A percentile compares a stretch with the other conserved stretches of the same genome.
These are phyloP conservation scores for Trametes sp. DNA, from an alignment of 1,284 basidiomycete genomes.

Conservation along the genomic window DNA sequence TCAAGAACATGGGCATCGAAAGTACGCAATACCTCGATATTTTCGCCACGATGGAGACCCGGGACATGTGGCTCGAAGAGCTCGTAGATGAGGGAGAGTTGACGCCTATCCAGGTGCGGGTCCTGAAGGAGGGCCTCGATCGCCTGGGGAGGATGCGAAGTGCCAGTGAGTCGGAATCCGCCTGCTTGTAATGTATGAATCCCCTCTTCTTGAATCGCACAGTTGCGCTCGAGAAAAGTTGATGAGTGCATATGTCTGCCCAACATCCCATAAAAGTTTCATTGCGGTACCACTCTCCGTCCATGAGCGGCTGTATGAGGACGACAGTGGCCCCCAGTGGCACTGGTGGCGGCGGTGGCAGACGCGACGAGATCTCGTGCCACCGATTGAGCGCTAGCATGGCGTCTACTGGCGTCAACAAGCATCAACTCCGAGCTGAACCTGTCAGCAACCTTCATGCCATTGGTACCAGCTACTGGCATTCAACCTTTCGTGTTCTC, in stretches of 20 bases:
- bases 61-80: neutral
- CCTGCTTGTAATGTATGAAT: no score
- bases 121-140: slow-evolving; percentile 3
- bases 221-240: no score
- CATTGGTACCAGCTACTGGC: no score
- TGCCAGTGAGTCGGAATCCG: no score
- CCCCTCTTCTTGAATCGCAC: no score
- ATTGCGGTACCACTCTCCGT: no score
- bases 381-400: neutral
- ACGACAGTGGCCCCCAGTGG: no score
- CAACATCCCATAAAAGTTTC: no score
- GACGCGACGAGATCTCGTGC: neutral
- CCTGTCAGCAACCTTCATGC: no score
- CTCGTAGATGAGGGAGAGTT: neutral
- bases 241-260: no score
- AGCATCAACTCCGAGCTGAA: neutral
- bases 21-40: neutral
- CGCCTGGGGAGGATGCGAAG: neutral
- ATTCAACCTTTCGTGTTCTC: no score
- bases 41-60: neutral
- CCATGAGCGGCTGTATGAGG: no score
- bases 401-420: slow-evolving; percentile 2
- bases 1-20: neutral
- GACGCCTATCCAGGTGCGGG: neutral
- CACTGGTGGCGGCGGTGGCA: neutral